Conservation (phyloP, 495 filamentous ascomycete species). For the Penicillium longicatenatum region DNA sequence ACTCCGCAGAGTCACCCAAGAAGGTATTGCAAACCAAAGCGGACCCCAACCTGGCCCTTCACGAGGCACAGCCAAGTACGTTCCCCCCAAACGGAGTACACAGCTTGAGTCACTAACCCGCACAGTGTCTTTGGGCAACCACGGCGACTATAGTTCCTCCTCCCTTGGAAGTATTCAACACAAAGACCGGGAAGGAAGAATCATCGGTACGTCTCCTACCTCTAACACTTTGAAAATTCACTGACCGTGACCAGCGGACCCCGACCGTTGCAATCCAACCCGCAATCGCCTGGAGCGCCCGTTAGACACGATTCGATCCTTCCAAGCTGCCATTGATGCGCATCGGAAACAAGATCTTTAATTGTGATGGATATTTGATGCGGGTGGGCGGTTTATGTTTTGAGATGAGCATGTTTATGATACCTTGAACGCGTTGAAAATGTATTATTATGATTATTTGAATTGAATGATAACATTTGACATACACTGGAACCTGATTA, state of each 20-base stretch:
- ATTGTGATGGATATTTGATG: conserved; percentile 9
- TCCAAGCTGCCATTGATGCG: conserved; percentile 85
- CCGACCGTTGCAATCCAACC: conserved; percentile 62
- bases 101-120: neutral
- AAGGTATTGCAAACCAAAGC: conserved; percentile 69
- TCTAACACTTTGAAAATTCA: neutral
- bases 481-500: neutral
- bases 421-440: neutral
- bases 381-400: neutral
- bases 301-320: conserved; percentile 87
- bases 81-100: no score
- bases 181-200: conserved; percentile 76
- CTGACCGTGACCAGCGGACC: conserved; percentile 31
- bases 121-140: conserved; percentile 21
- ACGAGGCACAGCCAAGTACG: conserved; percentile 81
- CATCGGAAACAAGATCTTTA: conserved; percentile 30
- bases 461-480: neutral
- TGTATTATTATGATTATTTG: neutral
- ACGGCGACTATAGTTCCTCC: conserved; percentile 43
- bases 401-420: conserved; percentile 2
- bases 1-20: conserved; percentile 49
- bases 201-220: conserved; percentile 65
- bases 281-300: conserved; percentile 85
- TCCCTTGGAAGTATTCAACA: conserved; percentile 74
- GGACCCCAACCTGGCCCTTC: conserved; percentile 84